Conservation (phyloP, 1,139 yeast genomes). For the Yamadazyma epiphylla region DNA sequence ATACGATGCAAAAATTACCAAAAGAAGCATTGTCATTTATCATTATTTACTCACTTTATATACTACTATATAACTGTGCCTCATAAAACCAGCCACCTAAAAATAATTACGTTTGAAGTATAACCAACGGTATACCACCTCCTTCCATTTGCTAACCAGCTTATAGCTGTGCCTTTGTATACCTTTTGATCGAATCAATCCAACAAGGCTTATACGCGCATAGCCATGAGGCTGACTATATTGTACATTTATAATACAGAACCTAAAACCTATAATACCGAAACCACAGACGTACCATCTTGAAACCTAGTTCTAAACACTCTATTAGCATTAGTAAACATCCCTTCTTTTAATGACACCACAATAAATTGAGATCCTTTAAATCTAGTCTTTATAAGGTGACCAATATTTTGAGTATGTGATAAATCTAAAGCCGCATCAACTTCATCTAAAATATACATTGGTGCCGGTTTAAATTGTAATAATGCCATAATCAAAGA, state of each 20-base stretch:
- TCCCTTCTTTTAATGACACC: constrained; percentile 94
- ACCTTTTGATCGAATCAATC: too few species aligned
- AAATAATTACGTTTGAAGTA: too few species aligned
- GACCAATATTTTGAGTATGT: constrained; percentile 97
- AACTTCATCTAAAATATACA: constrained; percentile 95
- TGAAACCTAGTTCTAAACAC: constrained; percentile 92
- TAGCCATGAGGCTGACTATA: background rate
- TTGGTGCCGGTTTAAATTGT: constrained; percentile 96
- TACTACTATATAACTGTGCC: too few species aligned
- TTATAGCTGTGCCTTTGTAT: too few species aligned
- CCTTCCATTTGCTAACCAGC: too few species aligned
- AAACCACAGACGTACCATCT: constrained; percentile 93
- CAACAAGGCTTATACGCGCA: background rate
- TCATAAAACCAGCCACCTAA: too few species aligned
- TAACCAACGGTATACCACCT: too few species aligned
- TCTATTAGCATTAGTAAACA: constrained; percentile 96
- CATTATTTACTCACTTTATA: too few species aligned
- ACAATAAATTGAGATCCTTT: constrained; percentile 95
- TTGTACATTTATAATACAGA: background rate
- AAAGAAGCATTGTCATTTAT: too few species aligned
- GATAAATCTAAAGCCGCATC: constrained; percentile 97
- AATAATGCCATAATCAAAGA: constrained; percentile 86
- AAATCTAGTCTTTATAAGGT: constrained; percentile 88
- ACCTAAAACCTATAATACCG: constrained; percentile 26
- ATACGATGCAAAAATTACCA: too few species aligned